Conservation (phyloP, 2,329 filamentous ascomycete genomes). For the Xylaria sp. region DNA sequence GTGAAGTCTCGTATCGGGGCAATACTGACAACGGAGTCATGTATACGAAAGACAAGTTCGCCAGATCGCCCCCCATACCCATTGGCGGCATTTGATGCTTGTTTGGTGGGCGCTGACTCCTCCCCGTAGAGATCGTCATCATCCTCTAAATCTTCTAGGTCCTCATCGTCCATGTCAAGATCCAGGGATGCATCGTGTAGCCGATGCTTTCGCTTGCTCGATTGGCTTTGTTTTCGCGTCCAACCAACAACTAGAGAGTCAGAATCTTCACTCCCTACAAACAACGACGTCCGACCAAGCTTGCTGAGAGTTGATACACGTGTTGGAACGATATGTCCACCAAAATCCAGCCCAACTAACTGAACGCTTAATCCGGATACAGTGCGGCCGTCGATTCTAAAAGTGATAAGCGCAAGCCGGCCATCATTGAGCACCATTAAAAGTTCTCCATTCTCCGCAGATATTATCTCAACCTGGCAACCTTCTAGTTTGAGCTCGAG, state of each 20-base stretch:
- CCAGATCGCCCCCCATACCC: slow-evolving; percentile 62
- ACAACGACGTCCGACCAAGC: slow-evolving; percentile 76
- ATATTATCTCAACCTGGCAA: slow-evolving; percentile 80
- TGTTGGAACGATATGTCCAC: slow-evolving; percentile 70
- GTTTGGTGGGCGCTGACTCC: slow-evolving; percentile 56
- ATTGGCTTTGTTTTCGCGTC: slow-evolving; percentile 71
- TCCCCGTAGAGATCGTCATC: slow-evolving; percentile 72
- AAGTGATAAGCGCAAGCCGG: slow-evolving; percentile 77
- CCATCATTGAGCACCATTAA: slow-evolving; percentile 85
- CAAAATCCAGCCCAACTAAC: slow-evolving; percentile 69
- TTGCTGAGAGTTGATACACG: slow-evolving; percentile 75
- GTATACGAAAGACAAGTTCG: slow-evolving; percentile 77
- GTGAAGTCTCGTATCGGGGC: slow-evolving; percentile 82
- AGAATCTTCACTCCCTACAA: slow-evolving; percentile 85
- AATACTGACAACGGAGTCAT: slow-evolving; percentile 81
- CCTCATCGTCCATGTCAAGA: slow-evolving; percentile 63
- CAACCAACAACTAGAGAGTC: slow-evolving; percentile 87
- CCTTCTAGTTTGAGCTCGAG: slow-evolving; percentile 84
- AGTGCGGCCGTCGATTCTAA: slow-evolving; percentile 89
- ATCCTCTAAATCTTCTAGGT: slow-evolving; percentile 69
- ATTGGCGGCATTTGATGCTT: slow-evolving; percentile 52
- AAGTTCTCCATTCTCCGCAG: slow-evolving; percentile 81
- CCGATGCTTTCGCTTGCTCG: slow-evolving; percentile 72
- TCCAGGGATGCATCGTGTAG: slow-evolving; percentile 65
- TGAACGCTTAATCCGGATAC: slow-evolving; percentile 87